phyloP scores from a whole-genome alignment of 441 rosid genomes.

The Erysimum pusillum region DNA sequence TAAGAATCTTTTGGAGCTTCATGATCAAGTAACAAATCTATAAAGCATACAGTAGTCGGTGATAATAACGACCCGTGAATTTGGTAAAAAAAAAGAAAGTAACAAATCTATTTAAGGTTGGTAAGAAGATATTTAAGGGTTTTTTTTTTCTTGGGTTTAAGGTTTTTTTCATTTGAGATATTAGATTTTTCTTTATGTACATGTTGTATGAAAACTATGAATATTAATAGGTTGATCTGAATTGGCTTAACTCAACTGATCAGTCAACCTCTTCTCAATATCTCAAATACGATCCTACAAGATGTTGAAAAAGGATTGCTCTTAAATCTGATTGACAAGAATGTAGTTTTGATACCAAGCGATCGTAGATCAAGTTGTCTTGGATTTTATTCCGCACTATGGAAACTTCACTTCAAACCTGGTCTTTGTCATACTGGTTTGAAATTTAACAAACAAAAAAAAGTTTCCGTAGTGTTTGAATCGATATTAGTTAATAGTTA shows the following conservation, averaged over 20 bases:
- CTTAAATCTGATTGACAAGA: neutral
- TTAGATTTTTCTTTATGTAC: neutral
- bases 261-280: slow-evolving; percentile 6
- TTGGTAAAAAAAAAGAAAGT: slow-evolving; percentile 35
- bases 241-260: neutral
- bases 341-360: neutral
- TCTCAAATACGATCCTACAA: neutral
- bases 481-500: no score
- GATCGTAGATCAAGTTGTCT: slow-evolving; percentile 1
- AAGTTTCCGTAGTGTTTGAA: no score
- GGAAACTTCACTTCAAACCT: neutral
- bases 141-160: neutral
- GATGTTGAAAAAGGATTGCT: neutral
- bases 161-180: neutral
- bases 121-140: neutral
- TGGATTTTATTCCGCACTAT: neutral
- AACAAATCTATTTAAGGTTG: slow-evolving; percentile 2
- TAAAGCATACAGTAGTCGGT: slow-evolving; percentile 33
- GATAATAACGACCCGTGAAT: slow-evolving; percentile 28
- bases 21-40: slow-evolving; percentile 46
- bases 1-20: slow-evolving; percentile 40
- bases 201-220: neutral
- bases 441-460: neutral
- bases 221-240: neutral
- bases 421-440: neutral